Conservation (phyloP, 495 filamentous ascomycete species). For the Saxophila tyrrhenica region DNA sequence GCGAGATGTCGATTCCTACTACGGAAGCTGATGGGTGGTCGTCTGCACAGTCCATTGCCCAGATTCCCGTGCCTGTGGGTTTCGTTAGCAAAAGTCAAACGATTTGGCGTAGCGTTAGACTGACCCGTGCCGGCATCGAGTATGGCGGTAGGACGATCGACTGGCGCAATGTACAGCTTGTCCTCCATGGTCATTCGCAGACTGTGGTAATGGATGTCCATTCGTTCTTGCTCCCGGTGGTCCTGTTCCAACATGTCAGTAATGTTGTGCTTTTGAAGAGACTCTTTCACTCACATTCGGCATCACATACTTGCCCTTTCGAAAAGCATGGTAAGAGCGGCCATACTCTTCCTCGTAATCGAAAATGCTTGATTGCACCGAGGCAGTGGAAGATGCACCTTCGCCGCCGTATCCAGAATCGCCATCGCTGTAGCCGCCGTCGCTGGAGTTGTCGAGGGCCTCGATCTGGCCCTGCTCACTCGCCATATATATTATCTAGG, state of each 20-base stretch:
- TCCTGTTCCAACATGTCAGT: no score
- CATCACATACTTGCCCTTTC: conserved; percentile 8
- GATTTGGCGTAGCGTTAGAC: conserved; percentile 13
- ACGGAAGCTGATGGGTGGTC: conserved; percentile 8
- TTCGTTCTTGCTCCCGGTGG: conserved; percentile 5
- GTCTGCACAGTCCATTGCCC: conserved; percentile 11
- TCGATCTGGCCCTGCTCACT: conserved; percentile 1
- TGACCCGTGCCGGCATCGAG: conserved; percentile 26
- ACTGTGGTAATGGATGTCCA: conserved; percentile 27
- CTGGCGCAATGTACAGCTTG: conserved; percentile 18
- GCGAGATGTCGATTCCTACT: conserved; percentile 24
- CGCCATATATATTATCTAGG: no score
- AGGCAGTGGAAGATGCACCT: conserved; percentile 4
- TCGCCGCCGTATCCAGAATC: conserved; percentile 4
- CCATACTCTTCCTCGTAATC: conserved; percentile 20
- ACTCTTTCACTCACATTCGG: no score
- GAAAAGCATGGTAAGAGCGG: conserved; percentile 15
- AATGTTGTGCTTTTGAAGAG: no score
- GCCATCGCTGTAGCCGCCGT: conserved; percentile 1
- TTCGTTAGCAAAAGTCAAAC: conserved; percentile 3
- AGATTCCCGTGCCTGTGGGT: conserved; percentile 6
- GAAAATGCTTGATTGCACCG: conserved; percentile 11
- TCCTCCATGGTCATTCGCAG: conserved; percentile 13
- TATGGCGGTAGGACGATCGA: conserved; percentile 11
- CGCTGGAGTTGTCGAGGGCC: neutral